Conservation (phyloP, 192 early-diverging fungal species). For the Coemansia aciculifera region DNA sequence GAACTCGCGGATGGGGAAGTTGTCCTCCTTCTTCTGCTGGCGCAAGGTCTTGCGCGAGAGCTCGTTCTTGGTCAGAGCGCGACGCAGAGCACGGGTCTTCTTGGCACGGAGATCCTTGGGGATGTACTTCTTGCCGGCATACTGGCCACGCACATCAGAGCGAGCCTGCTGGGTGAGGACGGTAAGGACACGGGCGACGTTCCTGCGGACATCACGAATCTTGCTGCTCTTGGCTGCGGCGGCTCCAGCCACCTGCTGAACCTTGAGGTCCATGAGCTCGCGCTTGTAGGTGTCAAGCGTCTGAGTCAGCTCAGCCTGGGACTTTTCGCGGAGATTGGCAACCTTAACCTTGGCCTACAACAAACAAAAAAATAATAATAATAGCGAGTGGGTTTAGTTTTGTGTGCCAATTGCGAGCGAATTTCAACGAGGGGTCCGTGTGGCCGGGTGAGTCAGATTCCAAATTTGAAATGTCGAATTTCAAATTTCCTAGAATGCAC, state of each 20-base stretch:
- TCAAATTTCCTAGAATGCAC: neutral
- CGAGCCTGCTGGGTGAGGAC: conserved; percentile 94
- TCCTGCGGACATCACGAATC: conserved; percentile 84
- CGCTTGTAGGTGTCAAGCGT: conserved; percentile 92
- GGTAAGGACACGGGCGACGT: conserved; percentile 92
- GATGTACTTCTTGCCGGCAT: conserved; percentile 92
- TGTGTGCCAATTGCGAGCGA: neutral
- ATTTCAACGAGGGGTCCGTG: neutral
- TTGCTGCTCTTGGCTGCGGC: conserved; percentile 68
- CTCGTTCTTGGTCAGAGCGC: conserved; percentile 86
- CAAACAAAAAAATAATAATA: neutral
- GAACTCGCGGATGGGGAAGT: conserved; percentile 93
- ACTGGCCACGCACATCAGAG: conserved; percentile 84
- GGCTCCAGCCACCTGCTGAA: conserved; percentile 86
- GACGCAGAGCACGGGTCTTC: conserved; percentile 98
- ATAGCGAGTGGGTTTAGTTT: neutral
- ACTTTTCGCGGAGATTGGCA: conserved; percentile 91
- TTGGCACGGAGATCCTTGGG: conserved; percentile 97
- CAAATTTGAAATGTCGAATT: neutral
- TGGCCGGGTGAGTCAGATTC: neutral
- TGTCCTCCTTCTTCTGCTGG: conserved; percentile 83
- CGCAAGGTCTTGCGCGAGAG: conserved; percentile 78
- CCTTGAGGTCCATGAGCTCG: conserved; percentile 90
- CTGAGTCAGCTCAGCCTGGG: conserved; percentile 89
- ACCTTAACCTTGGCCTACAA: conserved; percentile 84